Conservation (phyloP, 305 asterid genomes). For the Fraxinus ornus region DNA sequence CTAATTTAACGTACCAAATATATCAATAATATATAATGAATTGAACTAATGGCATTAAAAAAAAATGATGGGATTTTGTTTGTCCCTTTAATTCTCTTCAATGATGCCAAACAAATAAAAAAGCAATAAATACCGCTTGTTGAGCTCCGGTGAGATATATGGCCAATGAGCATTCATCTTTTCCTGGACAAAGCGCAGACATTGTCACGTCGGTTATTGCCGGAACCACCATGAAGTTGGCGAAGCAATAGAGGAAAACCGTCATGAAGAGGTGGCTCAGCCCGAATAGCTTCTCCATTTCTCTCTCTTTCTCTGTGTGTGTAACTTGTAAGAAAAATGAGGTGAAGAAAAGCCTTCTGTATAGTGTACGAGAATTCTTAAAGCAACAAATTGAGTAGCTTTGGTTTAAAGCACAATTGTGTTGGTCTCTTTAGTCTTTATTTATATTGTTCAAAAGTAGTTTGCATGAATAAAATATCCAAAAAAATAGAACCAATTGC, state of each 20-base stretch:
- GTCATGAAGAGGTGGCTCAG: conserved; percentile 89
- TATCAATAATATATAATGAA: background rate
- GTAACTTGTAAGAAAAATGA: background rate
- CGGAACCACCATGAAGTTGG: conserved; percentile 86
- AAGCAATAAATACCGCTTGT: conserved; percentile 50
- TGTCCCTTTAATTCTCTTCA: background rate
- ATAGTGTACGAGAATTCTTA: background rate
- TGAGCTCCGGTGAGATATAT: conserved; percentile 90
- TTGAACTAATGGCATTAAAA: background rate
- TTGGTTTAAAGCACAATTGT: conserved; percentile 22
- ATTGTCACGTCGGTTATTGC: conserved; percentile 80
- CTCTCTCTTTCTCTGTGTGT: background rate
- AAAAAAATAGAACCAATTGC: background rate
- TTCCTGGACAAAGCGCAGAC: conserved; percentile 86
- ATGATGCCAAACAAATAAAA: background rate
- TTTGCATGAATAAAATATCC: background rate
- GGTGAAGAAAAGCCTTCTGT: background rate
- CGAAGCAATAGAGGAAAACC: conserved; percentile 73
- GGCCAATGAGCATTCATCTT: conserved; percentile 76
- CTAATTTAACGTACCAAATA: background rate
- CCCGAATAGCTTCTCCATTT: conserved; percentile 46
- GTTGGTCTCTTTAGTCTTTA: conserved; percentile 8
- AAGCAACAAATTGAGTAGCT: background rate
- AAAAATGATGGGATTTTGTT: background rate
- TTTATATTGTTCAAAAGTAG: background rate